These are phyloP conservation scores for Monosporozyma yasuniensis DNA, from an alignment of 805 yeast genomes.

Conservation along the genomic window DNA sequence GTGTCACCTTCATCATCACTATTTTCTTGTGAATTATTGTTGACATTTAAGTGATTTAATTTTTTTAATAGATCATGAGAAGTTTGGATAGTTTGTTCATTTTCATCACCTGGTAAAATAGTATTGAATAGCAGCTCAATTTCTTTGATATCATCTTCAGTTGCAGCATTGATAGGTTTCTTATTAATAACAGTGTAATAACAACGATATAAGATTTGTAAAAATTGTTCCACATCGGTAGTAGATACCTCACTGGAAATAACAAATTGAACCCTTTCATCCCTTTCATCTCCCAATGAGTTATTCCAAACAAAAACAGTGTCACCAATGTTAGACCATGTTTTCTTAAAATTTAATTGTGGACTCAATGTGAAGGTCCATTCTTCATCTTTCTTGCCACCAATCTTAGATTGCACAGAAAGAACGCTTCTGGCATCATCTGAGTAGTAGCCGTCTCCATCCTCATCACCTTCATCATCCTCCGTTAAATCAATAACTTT, in stretches of 20 bases:
- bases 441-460: slow-evolving; percentile 34
- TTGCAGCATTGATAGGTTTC: slow-evolving; percentile 39
- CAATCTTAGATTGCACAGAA: slow-evolving; percentile 28
- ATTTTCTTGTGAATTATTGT: slow-evolving; percentile 4
- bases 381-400: slow-evolving; percentile 52
- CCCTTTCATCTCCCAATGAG: slow-evolving; percentile 69
- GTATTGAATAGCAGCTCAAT: slow-evolving; percentile 33
- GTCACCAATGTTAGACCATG: slow-evolving; percentile 44
- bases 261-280: slow-evolving; percentile 74
- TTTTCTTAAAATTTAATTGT: slow-evolving; percentile 46
- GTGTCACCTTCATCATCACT: slow-evolving; percentile 7
- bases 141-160: slow-evolving; percentile 44
- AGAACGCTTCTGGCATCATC: slow-evolving; percentile 30
- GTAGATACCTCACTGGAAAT: slow-evolving; percentile 50
- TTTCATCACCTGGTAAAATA: slow-evolving; percentile 16
- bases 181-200: slow-evolving; percentile 69
- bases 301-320: slow-evolving; percentile 72
- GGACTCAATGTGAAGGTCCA: slow-evolving; percentile 61
- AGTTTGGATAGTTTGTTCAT: not conserved
- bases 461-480: slow-evolving; percentile 41
- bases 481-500: slow-evolving; percentile 64
- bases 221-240: slow-evolving; percentile 50
- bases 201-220: slow-evolving; percentile 53
- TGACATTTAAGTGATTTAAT: slow-evolving; percentile 1
- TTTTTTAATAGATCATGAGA: not conserved